Conservation (phyloP, 306 rosid genomes). For the Vigna reflexopilosa region DNA sequence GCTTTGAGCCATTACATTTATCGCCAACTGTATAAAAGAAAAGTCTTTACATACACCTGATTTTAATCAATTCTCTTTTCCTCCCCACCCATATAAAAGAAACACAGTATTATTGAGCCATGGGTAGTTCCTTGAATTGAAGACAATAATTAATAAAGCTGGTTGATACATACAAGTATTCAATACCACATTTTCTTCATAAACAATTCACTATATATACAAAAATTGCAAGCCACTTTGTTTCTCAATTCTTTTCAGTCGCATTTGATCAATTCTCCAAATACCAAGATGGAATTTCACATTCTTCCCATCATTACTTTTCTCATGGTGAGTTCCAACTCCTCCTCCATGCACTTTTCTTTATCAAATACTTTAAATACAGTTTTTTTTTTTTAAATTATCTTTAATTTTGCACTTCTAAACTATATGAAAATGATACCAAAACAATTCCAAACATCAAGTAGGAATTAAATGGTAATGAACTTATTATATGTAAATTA, state of each 20-base stretch:
- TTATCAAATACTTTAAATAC: too few species aligned
- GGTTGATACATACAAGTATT: too few species aligned
- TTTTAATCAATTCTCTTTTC: background rate
- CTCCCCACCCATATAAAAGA: conserved; percentile 45
- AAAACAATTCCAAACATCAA: too few species aligned
- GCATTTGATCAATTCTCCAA: conserved; percentile 30
- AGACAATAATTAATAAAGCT: conserved; percentile 19
- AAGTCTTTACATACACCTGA: background rate
- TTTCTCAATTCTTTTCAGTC: conserved; percentile 24
- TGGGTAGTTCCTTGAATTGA: conserved; percentile 68
- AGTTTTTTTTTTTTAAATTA: too few species aligned
- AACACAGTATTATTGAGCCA: conserved; percentile 38
- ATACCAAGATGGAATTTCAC: conserved; percentile 52
- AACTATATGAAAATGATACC: too few species aligned
- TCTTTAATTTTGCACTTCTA: too few species aligned
- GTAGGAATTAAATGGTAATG: too few species aligned
- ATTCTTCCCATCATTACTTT: conserved; percentile 47
- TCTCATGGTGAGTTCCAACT: conserved; percentile 55
- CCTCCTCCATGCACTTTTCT: background rate
- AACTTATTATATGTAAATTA: too few species aligned
- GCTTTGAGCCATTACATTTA: conserved; percentile 33
- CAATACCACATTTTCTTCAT: background rate
- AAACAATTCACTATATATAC: conserved; percentile 37
- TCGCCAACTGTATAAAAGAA: too few species aligned
- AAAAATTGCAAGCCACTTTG: conserved; percentile 9